Conservation (phyloP, 2,329 filamentous ascomycete genomes). For the Xylaria sp. region DNA sequence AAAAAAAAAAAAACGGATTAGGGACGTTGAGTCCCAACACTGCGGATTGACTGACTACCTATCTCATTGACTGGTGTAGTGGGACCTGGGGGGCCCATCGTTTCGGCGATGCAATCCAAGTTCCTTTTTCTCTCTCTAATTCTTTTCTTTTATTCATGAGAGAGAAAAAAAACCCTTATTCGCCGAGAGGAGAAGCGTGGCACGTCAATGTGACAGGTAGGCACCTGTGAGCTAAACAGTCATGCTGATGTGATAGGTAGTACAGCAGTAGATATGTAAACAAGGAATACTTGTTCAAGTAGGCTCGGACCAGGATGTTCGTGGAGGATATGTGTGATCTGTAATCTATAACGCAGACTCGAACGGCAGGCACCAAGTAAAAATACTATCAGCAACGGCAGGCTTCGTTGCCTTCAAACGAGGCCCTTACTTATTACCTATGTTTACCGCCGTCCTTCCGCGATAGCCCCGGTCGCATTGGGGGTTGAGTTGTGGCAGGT, state of each 20-base stretch:
- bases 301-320: background rate
- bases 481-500: background rate
- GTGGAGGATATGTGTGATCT: background rate
- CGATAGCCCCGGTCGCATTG: slow-evolving; percentile 16
- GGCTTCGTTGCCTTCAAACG: background rate
- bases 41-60: slow-evolving; percentile 18
- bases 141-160: background rate
- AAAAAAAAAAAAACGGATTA: background rate
- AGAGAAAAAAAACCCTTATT: background rate
- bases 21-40: slow-evolving; percentile 24
- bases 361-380: background rate
- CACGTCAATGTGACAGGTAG: background rate
- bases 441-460: slow-evolving; percentile 3
- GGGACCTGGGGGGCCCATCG: slow-evolving; percentile 5
- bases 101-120: slow-evolving; percentile 1
- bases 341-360: background rate
- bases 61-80: slow-evolving; percentile 15
- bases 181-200: slow-evolving; percentile 1
- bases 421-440: too few relatives aligned
- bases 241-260: background rate
- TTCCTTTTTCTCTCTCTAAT: background rate
- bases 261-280: background rate
- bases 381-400: background rate
- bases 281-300: background rate
- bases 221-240: background rate